phyloP scores from a whole-genome alignment of 129 eudicot genomes.

The Saussurea involucrata region DNA sequence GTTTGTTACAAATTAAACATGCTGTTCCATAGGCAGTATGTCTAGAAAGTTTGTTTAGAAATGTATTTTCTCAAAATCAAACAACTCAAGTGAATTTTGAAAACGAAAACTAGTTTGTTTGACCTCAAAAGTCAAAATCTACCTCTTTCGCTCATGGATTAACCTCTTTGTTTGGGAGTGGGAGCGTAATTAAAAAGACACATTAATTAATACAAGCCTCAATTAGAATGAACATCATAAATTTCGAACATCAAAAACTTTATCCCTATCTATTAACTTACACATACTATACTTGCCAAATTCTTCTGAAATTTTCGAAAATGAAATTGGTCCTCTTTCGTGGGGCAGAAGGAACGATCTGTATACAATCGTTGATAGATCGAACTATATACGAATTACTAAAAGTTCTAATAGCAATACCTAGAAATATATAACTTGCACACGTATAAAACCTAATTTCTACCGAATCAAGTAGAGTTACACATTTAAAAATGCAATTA shows the following conservation, averaged over 20 bases:
- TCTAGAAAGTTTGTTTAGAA: neutral
- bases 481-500: neutral
- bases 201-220: neutral
- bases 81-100: neutral
- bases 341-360: neutral
- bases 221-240: neutral
- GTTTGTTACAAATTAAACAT: neutral
- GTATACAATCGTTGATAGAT: neutral
- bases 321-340: neutral
- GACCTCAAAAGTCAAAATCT: conserved; percentile 8
- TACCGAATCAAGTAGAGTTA: neutral
- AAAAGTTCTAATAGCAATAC: neutral
- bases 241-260: neutral
- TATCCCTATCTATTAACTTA: conserved; percentile 3
- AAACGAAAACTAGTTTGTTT: conserved; percentile 9
- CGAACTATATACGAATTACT: neutral
- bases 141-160: conserved; percentile 1
- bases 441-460: conserved; percentile 2
- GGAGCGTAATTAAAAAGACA: neutral
- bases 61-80: neutral
- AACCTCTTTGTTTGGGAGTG: conserved; percentile 5
- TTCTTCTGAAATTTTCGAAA: neutral
- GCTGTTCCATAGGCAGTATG: neutral
- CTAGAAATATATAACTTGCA: neutral
- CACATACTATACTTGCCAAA: conserved; percentile 1